A percentile compares a stretch with the other conserved stretches of the same genome.
Evolutionary conservation across 2,329 filamentous ascomycete genomes (phyloP).

Genomic region (Plenodomus biglobosus): DNA sequence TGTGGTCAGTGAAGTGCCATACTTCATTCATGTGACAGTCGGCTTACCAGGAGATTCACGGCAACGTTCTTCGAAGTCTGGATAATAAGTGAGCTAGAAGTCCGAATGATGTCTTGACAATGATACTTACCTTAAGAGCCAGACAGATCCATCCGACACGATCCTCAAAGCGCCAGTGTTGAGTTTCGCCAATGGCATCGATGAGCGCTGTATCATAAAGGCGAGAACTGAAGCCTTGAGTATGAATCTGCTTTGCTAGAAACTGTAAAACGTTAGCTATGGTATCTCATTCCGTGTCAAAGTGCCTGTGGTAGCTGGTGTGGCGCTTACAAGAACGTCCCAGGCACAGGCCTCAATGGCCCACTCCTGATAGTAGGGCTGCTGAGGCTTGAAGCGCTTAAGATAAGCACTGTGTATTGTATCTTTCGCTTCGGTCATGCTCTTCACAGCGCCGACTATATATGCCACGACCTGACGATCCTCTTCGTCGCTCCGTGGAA

Average conservation of each 20-base stretch:
- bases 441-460: conserved; percentile 10
- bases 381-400: conserved; percentile 12
- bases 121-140: conserved; percentile 7
- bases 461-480: conserved; percentile 1
- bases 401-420: conserved; percentile 9
- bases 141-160: conserved; percentile 14
- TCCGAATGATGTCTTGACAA: neutral
- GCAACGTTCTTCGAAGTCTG: conserved; percentile 9
- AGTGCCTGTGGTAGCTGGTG: neutral
- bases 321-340: conserved; percentile 9
- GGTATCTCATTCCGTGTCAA: too few species aligned
- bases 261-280: neutral
- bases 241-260: conserved; percentile 9
- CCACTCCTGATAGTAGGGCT: conserved; percentile 10
- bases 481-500: conserved; percentile 9
- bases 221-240: conserved; percentile 8
- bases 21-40: neutral
- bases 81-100: neutral
- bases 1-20: neutral
- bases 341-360: conserved; percentile 15
- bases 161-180: conserved; percentile 12
- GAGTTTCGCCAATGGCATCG: conserved; percentile 12
- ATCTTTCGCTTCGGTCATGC: conserved; percentile 7
- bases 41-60: conserved; percentile 14
- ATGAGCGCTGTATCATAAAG: conserved; percentile 13